Base-by-base conservation (phyloP, 2,329 filamentous ascomycete genomes). In the Talaromyces funiculosus region DNA sequence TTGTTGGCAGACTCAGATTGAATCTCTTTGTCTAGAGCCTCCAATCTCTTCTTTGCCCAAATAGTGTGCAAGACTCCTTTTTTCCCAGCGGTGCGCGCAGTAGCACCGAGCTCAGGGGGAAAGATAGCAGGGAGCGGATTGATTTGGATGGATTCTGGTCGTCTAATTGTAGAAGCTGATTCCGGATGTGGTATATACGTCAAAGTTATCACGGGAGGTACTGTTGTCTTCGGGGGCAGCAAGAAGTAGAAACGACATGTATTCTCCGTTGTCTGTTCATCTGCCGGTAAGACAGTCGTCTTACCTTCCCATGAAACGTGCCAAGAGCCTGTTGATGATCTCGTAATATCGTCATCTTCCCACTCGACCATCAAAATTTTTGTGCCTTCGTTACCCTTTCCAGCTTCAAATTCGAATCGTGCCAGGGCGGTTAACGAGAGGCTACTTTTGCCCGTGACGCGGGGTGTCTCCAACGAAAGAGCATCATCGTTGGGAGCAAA, bases 281-380 rank as follows among this genome's bases (percentile, higher is more conserved):
- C 79, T 49, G 87, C 83, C 10, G 87, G 85, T 22, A 94, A 78
- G 18, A 90, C 84, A 0, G 86, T 86, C 29, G 82, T 84, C 73
- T 94, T 95, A 47, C 90, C 89, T 43, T 92, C 85, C 91, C 92
- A 96, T 1, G 85, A 88, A 20, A 96, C 86, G 61, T 89, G 84
- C 91, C 91, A 96, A 62, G 82, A 82, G 2, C 81, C 82, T 0
- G 69, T 70, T 16, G 80, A 65, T 10, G 75, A 74, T 56, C 78
- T 74, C 2, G 77, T 80, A 43, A 77, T 73, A 62, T 81, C 77
- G 65, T 83, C 82, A 57, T 87, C 84, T 71, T 90, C 86, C 92
- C 92, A 96, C 73, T 96, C 91, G 40, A 96, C 87, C 90, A 96
- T 94, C 67, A 96, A 79, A 64, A 96, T 87, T 78, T 96, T 96